phyloP scores from a whole-genome alignment of 495 filamentous ascomycete genomes.

The Podospora fimiseda region DNA sequence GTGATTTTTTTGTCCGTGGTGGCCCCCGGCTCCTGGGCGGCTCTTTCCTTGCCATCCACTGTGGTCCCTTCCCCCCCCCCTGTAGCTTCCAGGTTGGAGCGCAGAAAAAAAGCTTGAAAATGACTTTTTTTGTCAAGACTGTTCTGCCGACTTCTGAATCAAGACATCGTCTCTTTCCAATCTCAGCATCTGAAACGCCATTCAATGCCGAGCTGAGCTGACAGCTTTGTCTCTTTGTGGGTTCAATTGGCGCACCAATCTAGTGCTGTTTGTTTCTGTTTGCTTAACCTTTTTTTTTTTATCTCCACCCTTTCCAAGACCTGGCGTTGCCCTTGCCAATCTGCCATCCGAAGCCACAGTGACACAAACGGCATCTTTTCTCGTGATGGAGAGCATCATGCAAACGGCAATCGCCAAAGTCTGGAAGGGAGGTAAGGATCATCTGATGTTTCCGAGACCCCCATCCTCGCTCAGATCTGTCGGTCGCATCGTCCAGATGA shows the following conservation, averaged over 20 bases:
- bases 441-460: not conserved
- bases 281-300: not conserved
- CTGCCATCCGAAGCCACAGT: constrained; percentile 19
- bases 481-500: no score
- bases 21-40: not conserved
- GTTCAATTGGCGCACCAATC: not conserved
- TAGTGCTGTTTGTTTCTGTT: not conserved
- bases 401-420: not conserved
- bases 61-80: not conserved
- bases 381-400: not conserved
- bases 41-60: not conserved
- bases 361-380: constrained; percentile 11
- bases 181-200: not conserved
- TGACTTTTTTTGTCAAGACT: not conserved
- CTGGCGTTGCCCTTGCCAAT: not conserved
- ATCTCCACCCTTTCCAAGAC: not conserved
- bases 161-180: not conserved
- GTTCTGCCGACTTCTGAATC: not conserved
- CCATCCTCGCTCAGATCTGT: no score
- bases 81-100: no score
- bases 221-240: not conserved
- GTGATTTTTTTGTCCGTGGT: not conserved
- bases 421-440: not conserved
- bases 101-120: not conserved
- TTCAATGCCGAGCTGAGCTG: not conserved